Evolutionary conservation across 75 land plant species (phyloP).

Genomic region (Isoetes taiwanensis): DNA sequence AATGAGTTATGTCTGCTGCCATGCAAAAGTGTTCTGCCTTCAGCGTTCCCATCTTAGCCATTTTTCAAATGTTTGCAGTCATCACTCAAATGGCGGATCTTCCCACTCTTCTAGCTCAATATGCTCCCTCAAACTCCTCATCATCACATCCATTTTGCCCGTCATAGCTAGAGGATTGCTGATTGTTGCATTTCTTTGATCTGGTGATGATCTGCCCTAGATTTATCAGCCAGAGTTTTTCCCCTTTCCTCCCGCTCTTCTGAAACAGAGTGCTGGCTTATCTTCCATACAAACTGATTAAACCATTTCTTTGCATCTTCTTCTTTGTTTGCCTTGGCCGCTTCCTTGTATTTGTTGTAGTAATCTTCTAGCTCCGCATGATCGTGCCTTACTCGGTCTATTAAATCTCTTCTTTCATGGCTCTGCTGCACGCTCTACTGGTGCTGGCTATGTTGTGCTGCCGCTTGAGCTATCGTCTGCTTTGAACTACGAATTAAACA

Average conservation of each 20-base stretch:
- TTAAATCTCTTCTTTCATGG: background rate
- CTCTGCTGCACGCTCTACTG: too few relatives aligned
- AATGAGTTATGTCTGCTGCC: too few relatives aligned
- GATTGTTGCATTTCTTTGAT: background rate
- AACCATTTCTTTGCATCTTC: background rate
- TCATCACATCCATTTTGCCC: background rate
- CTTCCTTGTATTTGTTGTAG: background rate
- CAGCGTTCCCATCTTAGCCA: too few relatives aligned
- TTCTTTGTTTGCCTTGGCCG: background rate
- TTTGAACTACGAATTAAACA: too few relatives aligned
- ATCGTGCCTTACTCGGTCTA: background rate
- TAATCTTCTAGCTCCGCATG: background rate
- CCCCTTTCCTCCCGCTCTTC: background rate
- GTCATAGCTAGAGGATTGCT: background rate
- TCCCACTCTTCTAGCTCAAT: background rate
- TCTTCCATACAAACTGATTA: slow-evolving; percentile 8
- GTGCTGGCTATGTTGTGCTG: too few relatives aligned
- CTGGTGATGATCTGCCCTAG: background rate
- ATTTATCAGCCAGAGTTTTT: background rate
- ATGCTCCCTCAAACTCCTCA: background rate
- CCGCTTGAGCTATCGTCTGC: too few relatives aligned
- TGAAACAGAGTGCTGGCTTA: slow-evolving; percentile 1
- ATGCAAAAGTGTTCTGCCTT: too few relatives aligned
- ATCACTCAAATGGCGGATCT: too few relatives aligned
- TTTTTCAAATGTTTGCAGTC: too few relatives aligned